Base-by-base conservation (phyloP, 495 filamentous ascomycete species). In the Xylaria cubensis region DNA sequence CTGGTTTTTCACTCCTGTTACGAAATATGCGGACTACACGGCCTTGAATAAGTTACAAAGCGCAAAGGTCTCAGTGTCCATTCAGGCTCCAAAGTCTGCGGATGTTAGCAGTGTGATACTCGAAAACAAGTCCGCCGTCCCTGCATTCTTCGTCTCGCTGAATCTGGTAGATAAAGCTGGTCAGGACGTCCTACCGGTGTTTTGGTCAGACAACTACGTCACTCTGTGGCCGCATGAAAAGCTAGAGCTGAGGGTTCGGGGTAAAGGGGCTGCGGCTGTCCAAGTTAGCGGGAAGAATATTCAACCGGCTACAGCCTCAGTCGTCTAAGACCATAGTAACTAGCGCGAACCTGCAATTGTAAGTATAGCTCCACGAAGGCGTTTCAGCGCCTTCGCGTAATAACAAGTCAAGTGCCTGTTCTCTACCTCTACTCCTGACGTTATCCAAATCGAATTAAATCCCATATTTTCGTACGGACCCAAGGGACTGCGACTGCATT, bases 191-290 rank as follows among this genome's bases (percentile, higher is more conserved):
- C 64, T 84, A 19, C 88, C 88, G 3, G 79, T 89, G 7, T 84
- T 80, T 44, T 92, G 88, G 87, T 86, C 85, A 0, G 88, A 90
- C 72, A 91, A 91, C 62, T 91, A 91, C 70, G 79, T 91, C 17
- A 90, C 89, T 1, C 76, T 92, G 13, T 90, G 85, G 80, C 88
- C 89, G 6, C 73, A 80, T 17, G 90, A 92, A 78, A 86, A 80
- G 65, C 26, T 89, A 5, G 64, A 77, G 74, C 36, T 82, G 42
- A 64, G 72, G 44, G 69, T 74, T 13, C 64, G 67, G 75, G 81
- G 72, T 4, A 64, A 72, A 67, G 63, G 75, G 4, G 73, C 63
- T 15, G 72, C 64, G 34, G 72, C 68, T 13, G 66, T 82, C 10
- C 71, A 79, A 34, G 67, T 81, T 15, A 76, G 39, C 13, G 79